Percentiles rank a stretch among this genome's conserved stretches.
Conservation (phyloP, 2,329 filamentous ascomycete genomes). For the Cytospora piceicola region DNA sequence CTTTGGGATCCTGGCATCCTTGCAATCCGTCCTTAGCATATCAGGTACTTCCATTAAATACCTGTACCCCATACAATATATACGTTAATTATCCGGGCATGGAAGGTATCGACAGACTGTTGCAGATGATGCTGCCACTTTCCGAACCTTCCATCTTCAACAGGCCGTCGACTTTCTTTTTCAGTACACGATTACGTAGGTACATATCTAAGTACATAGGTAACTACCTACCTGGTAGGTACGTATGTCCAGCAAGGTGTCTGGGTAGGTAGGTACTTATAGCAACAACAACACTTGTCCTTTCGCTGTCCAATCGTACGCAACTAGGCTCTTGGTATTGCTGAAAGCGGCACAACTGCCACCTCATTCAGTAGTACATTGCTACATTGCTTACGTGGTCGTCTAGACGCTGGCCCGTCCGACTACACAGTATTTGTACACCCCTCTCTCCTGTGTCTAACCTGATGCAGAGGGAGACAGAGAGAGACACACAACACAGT, state of each 20-base stretch:
- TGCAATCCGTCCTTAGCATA: not conserved
- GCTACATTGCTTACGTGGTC: slow-evolving; percentile 19
- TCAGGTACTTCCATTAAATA: not conserved
- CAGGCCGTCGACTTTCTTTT: not conserved
- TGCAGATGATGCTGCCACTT: not conserved
- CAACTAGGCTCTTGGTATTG: not conserved
- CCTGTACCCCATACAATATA: not conserved
- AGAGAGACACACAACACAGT: slow-evolving; percentile 5
- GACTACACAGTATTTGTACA: no score
- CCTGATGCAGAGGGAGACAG: slow-evolving; percentile 18
- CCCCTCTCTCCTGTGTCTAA: slow-evolving; percentile 23
- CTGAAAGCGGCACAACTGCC: slow-evolving; percentile 13
- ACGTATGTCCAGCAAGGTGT: no score
- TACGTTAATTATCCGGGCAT: slow-evolving; percentile 5
- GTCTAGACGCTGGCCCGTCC: slow-evolving; percentile 13
- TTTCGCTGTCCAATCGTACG: not conserved
- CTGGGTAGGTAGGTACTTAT: not conserved
- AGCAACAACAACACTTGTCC: not conserved
- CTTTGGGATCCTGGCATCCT: not conserved
- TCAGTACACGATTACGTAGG: no score
- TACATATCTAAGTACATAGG: no score
- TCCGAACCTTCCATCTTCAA: not conserved
- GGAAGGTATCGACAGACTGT: slow-evolving; percentile 16
- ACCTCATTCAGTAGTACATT: slow-evolving; percentile 14
- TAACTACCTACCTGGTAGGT: no score